These are phyloP conservation scores for Verticillium zaregamsianum DNA, from an alignment of 2,329 filamentous ascomycete species.

Conservation along the genomic window DNA sequence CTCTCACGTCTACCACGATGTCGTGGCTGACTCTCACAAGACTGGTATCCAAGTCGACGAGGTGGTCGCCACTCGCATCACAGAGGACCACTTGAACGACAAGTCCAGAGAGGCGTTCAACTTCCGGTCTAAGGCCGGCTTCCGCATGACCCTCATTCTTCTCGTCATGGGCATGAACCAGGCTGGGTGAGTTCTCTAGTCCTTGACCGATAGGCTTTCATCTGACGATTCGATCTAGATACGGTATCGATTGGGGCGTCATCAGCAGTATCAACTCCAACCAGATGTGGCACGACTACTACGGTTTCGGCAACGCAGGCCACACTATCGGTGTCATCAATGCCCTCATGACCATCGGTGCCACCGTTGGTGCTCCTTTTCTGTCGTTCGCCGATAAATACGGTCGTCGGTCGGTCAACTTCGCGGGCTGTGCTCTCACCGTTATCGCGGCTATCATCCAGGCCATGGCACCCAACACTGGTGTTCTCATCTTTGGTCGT, in stretches of 20 bases:
- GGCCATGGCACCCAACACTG: constrained; percentile 28
- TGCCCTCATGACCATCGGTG: constrained; percentile 42
- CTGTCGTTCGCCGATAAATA: constrained; percentile 45
- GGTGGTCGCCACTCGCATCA: constrained; percentile 36
- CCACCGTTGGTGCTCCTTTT: constrained; percentile 43
- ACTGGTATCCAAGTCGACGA: constrained; percentile 35
- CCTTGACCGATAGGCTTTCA: not conserved
- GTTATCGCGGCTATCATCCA: constrained; percentile 37
- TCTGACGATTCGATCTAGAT: constrained; percentile 13
- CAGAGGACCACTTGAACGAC: constrained; percentile 38
- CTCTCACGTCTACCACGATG: constrained; percentile 18
- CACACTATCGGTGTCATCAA: constrained; percentile 37
- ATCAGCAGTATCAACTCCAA: constrained; percentile 41
- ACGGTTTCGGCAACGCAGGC: constrained; percentile 35
- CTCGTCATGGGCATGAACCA: constrained; percentile 42
- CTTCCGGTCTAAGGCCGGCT: constrained; percentile 34
- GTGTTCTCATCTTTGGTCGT: constrained; percentile 42
- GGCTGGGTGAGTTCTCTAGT: constrained; percentile 23
- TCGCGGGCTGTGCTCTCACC: constrained; percentile 39
- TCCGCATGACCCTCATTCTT: constrained; percentile 36
- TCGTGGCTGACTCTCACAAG: constrained; percentile 24
- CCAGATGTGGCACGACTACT: constrained; percentile 36
- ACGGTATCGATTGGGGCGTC: constrained; percentile 45
- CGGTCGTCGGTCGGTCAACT: constrained; percentile 45
- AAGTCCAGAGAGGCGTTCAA: constrained; percentile 35